phyloP scores from a whole-genome alignment of 2,329 filamentous ascomycete genomes.

The Aaosphaeria pasadenensis region DNA sequence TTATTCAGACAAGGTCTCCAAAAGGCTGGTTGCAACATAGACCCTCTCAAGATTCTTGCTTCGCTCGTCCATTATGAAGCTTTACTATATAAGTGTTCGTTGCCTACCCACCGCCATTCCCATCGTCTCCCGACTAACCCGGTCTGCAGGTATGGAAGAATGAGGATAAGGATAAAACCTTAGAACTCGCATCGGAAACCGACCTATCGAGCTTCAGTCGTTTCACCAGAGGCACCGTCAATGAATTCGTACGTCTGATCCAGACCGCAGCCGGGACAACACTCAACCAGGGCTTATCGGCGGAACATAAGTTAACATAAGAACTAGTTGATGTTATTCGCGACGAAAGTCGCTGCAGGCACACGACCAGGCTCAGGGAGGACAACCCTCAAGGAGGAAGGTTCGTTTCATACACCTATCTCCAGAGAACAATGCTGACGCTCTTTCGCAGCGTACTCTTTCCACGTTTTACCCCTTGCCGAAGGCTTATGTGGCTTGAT shows the following conservation, averaged over 20 bases:
- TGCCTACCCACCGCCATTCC: conserved; percentile 17
- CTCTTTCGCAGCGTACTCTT: background rate
- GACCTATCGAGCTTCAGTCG: conserved; percentile 76
- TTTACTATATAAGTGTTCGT: conserved; percentile 82
- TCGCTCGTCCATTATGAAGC: conserved; percentile 62
- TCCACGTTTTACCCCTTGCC: conserved; percentile 46
- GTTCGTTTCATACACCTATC: background rate
- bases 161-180: conserved; percentile 60
- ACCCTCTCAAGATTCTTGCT: background rate
- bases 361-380: too few species aligned
- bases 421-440: background rate
- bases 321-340: too few species aligned
- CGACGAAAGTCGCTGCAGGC: too few species aligned
- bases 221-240: conserved; percentile 60
- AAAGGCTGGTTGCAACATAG: too few species aligned
- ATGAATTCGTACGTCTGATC: conserved; percentile 21
- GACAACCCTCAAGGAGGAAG: too few species aligned
- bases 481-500: conserved; percentile 49
- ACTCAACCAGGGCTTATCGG: too few species aligned
- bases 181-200: conserved; percentile 74
- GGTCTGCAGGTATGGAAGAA: background rate
- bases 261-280: background rate
- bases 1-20: too few species aligned
- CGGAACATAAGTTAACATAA: too few species aligned
- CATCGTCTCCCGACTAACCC: background rate